Evolutionary conservation across 1,139 yeast genomes (phyloP).

Genomic region (Suhomyces atakaporum): DNA sequence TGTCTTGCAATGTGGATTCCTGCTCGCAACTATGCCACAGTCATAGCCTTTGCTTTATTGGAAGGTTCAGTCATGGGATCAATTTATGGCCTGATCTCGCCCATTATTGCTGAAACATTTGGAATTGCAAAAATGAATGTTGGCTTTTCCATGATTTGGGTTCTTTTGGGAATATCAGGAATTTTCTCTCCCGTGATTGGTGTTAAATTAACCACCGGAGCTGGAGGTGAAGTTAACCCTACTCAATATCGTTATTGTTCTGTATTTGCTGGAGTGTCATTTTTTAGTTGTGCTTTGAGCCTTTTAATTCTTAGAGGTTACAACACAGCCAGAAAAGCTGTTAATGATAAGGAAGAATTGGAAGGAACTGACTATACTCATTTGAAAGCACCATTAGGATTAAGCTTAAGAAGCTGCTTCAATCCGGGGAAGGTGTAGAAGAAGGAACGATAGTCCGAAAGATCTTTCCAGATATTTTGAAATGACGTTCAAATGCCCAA

Average conservation of each 20-base stretch:
- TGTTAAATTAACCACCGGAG: slow-evolving; percentile 41
- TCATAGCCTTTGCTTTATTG: slow-evolving; percentile 47
- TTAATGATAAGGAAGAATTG: slow-evolving; percentile 17
- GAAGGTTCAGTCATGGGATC: slow-evolving; percentile 56
- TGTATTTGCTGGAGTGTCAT: slow-evolving; percentile 54
- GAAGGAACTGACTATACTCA: slow-evolving; percentile 22
- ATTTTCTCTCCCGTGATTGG: slow-evolving; percentile 58
- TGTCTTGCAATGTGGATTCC: slow-evolving; percentile 65
- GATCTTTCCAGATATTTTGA: no score
- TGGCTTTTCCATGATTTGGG: slow-evolving; percentile 51
- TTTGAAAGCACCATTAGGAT: slow-evolving; percentile 21
- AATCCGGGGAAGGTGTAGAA: slow-evolving; percentile 2
- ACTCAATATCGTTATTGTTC: slow-evolving; percentile 50
- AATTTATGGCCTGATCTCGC: slow-evolving; percentile 33
- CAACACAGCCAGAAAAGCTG: slow-evolving; percentile 45
- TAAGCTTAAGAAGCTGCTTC: slow-evolving; percentile 20
- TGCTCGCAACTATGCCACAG: slow-evolving; percentile 53
- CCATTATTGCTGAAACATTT: slow-evolving; percentile 26
- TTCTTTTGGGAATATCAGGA: slow-evolving; percentile 47
- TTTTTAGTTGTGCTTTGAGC: slow-evolving; percentile 41
- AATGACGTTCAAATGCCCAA: no score
- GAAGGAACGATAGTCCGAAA: no score
- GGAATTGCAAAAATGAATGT: slow-evolving; percentile 53
- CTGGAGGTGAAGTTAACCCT: slow-evolving; percentile 34
- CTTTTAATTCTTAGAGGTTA: slow-evolving; percentile 50